phyloP scores from a whole-genome alignment of 495 filamentous ascomycete species.

The Thozetella sp. region DNA sequence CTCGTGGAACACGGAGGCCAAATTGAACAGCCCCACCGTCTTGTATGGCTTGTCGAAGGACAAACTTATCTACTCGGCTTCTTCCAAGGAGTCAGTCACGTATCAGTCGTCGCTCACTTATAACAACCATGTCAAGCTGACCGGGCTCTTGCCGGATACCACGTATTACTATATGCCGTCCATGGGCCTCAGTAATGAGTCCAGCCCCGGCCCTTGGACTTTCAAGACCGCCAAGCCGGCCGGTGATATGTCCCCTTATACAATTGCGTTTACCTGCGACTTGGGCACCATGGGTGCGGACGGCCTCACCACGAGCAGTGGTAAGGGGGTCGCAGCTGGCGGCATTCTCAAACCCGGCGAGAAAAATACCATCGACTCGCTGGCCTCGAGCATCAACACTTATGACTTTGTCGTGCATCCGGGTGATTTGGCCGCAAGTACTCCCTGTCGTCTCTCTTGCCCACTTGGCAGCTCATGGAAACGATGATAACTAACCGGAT shows the following conservation, averaged over 20 bases:
- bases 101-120: conserved; percentile 53
- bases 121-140: conserved; percentile 48
- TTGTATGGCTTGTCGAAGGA: conserved; percentile 34
- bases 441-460: too few species aligned
- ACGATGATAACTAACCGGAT: conserved; percentile 41
- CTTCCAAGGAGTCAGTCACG: conserved; percentile 41
- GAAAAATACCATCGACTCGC: conserved; percentile 34
- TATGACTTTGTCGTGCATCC: conserved; percentile 38
- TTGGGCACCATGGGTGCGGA: conserved; percentile 44
- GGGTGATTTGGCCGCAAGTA: too few species aligned
- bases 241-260: conserved; percentile 48
- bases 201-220: too few species aligned
- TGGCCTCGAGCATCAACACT: conserved; percentile 11
- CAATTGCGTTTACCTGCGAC: conserved; percentile 52
- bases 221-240: conserved; percentile 25
- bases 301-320: conserved; percentile 25
- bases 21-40: conserved; percentile 41
- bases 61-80: conserved; percentile 25
- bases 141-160: conserved; percentile 42
- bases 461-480: too few species aligned
- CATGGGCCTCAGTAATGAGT: conserved; percentile 3
- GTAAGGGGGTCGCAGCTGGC: conserved; percentile 18
- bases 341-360: conserved; percentile 28
- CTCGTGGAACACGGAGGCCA: conserved; percentile 52
- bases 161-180: conserved; percentile 48